Conservation (phyloP, 176 grass and related monocot genomes). For the Bromus sterilis region DNA sequence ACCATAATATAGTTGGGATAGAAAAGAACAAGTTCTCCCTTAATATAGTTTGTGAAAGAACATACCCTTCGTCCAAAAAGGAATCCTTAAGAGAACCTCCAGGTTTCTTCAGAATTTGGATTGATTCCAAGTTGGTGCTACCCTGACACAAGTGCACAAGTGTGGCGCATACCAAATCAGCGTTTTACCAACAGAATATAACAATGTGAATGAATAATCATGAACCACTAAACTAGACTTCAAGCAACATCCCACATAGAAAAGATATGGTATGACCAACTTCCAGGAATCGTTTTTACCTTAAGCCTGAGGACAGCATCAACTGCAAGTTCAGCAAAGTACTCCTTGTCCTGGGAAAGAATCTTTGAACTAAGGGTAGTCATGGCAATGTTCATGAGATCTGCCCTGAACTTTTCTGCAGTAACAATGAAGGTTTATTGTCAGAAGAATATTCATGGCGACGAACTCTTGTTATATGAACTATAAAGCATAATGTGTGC, state of each 20-base stretch:
- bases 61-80: constrained; percentile 98
- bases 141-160: constrained; percentile 48
- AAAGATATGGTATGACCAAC: not conserved
- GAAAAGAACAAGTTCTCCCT: not conserved
- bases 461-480: not conserved
- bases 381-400: constrained; percentile 99
- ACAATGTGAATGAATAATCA: not conserved
- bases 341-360: constrained; percentile 94
- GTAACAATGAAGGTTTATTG: not conserved
- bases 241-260: not conserved
- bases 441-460: not conserved
- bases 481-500: not conserved
- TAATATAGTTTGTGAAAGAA: not conserved
- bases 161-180: not conserved
- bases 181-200: not conserved
- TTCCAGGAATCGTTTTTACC: constrained; percentile 31
- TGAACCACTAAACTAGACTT: not conserved
- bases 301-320: constrained; percentile 97
- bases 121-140: constrained; percentile 88
- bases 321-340: constrained; percentile 94
- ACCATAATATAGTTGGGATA: not conserved
- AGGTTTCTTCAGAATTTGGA: constrained; percentile 98
- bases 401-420: constrained; percentile 81
- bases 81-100: constrained; percentile 98
- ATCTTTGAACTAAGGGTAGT: constrained; percentile 97